Evolutionary conservation across 176 grass and related monocot species (phyloP).

Genomic region (Lolium perenne): DNA sequence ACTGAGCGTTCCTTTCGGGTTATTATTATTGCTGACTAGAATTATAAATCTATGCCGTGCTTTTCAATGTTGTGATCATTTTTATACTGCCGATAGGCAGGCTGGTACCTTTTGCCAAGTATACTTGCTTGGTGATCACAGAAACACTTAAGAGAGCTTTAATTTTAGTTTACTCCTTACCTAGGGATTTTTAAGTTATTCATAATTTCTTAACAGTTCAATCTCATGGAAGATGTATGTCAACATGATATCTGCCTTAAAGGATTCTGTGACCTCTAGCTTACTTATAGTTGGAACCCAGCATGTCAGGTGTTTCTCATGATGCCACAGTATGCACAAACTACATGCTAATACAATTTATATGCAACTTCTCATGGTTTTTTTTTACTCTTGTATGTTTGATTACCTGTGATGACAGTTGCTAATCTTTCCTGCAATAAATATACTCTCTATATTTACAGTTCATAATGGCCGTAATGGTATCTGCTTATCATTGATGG

Average conservation of each 20-base stretch:
- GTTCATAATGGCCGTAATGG: background rate
- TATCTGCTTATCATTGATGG: background rate
- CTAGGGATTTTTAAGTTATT: background rate
- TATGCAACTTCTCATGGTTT: background rate
- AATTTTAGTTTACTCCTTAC: background rate
- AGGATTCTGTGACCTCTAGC: background rate
- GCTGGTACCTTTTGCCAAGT: background rate
- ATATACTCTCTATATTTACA: background rate
- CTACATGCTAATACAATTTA: background rate
- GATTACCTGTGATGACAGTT: background rate
- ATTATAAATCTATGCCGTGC: background rate
- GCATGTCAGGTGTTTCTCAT: background rate
- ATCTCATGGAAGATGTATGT: background rate
- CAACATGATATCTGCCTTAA: background rate
- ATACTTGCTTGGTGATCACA: background rate
- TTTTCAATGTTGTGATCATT: background rate
- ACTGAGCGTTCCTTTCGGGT: background rate
- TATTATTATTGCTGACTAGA: background rate
- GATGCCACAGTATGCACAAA: background rate
- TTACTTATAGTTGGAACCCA: background rate
- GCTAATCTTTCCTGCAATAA: background rate
- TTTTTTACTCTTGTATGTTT: background rate
- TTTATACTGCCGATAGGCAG: no score
- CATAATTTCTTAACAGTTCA: background rate
- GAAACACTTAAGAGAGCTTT: background rate